Evolutionary conservation across 208 protist genomes (phyloP), one percentile per base, ranked within the genome.

Genomic region (Crithidia expoeki): DNA sequence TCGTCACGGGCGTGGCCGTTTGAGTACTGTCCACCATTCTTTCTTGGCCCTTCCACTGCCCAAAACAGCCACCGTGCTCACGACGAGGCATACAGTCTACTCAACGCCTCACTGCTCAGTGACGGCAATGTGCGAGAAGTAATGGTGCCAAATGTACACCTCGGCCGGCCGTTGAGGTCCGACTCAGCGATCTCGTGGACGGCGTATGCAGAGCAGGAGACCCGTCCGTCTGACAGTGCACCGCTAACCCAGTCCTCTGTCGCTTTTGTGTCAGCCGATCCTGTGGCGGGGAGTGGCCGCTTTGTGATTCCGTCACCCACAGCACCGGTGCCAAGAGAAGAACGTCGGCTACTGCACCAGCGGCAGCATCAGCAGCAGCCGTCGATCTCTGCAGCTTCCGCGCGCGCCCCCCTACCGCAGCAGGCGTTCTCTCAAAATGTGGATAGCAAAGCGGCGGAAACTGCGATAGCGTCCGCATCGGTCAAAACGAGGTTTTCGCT

Each of bases 91-190:
- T 23, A 23, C 44, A 53, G 27, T n/a, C 32, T 6, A 2, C 40
- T 44, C 44, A 62, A 27, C 61, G 9, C 33, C n/a, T 75, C 69
- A 21, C 32, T 75, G 38, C 52, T 42, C 7, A 68, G 63, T 60
- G 34, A 71, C 63, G 6, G 25, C 7, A 16, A 33, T 10, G 56
- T 27, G 55, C 1, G 19, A 12, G 66, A 61, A 4, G 55, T 49
- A 28, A 38, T 57, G 51, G 49, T 64, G 53, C 68, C 68, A 28
- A 59, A 47, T 38, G 60, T 70, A 36, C 38, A 55, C 19, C 30
- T 72, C 9, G 60, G 60, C 27, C 32, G 30, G 0, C 49, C 51
- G 17, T 17, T 38, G 50, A 36, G 73, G 11, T 68, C 59, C 19
- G 28, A 49, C 23, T 72, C 51, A 7, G 59, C 52, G 3, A 38